Evolutionary conservation across 1,284 basidiomycete species (phyloP).

Genomic region (Xerocomus cyaneibrunnescens): DNA sequence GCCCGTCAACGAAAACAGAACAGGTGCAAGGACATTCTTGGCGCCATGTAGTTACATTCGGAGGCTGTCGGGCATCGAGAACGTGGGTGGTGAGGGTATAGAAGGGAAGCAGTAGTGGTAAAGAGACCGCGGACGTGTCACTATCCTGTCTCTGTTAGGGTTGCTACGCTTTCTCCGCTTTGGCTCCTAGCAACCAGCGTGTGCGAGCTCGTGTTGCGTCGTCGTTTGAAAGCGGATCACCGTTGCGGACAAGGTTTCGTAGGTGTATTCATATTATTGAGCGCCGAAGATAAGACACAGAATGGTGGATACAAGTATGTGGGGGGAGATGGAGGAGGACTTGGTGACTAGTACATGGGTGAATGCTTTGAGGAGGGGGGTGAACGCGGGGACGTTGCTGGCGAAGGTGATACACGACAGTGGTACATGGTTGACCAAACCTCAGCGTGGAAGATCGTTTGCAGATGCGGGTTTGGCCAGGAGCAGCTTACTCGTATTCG

Average conservation of each 20-base stretch:
- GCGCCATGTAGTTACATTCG: too few relatives aligned
- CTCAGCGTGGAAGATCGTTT: neutral
- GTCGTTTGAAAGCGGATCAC: neutral
- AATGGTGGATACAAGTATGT: slow-evolving; percentile 19
- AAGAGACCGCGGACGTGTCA: too few relatives aligned
- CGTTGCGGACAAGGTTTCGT: slow-evolving; percentile 21
- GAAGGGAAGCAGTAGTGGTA: too few relatives aligned
- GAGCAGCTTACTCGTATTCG: neutral
- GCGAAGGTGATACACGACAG: neutral
- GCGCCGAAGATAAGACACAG: slow-evolving; percentile 27
- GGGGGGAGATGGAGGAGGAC: slow-evolving; percentile 1
- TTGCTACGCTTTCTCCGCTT: neutral
- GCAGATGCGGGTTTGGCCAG: neutral
- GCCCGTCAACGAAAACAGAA: too few relatives aligned
- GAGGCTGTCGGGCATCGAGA: slow-evolving; percentile 3
- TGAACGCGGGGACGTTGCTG: neutral
- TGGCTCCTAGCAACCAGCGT: too few relatives aligned
- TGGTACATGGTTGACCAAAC: neutral
- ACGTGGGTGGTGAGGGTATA: slow-evolving; percentile 24
- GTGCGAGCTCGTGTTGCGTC: neutral
- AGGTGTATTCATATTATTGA: slow-evolving; percentile 30
- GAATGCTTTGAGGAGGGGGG: neutral
- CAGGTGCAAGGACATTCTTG: too few relatives aligned
- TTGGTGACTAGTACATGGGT: neutral
- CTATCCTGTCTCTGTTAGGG: neutral